Evolutionary conservation across 2,329 filamentous ascomycete genomes (phyloP).

Genomic region (Paecilomyces variotii): DNA sequence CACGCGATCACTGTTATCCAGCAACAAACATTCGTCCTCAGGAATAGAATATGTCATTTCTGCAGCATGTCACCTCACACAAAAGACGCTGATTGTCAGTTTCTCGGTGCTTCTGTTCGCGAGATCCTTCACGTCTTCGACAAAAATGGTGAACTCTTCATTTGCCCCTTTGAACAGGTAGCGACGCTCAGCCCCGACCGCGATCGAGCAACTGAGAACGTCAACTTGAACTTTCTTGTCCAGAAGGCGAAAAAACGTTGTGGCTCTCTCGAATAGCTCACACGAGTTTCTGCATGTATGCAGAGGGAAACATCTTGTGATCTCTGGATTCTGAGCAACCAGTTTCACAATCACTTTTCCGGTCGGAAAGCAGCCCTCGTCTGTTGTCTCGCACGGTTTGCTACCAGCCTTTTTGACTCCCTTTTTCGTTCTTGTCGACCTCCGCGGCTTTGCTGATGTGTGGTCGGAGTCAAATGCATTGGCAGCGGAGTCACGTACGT

Average conservation of each 20-base stretch:
- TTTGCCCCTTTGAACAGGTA: conserved; percentile 13
- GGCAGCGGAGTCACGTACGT: too few relatives aligned
- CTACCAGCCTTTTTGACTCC: too few relatives aligned
- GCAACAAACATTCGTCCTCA: too few relatives aligned
- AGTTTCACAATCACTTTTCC: conserved; percentile 11
- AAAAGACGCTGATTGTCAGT: conserved; percentile 7
- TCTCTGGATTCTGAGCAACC: conserved; percentile 5
- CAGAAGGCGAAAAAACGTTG: conserved; percentile 11
- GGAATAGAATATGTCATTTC: background rate
- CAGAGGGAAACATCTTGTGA: conserved; percentile 11
- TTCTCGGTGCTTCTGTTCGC: background rate
- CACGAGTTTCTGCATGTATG: conserved; percentile 7
- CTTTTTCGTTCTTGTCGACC: too few relatives aligned
- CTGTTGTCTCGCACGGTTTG: too few relatives aligned
- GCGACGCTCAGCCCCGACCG: conserved; percentile 5
- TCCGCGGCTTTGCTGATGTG: too few relatives aligned
- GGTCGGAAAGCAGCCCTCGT: too few relatives aligned
- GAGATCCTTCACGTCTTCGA: conserved; percentile 7
- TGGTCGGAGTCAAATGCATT: too few relatives aligned
- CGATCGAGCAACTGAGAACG: conserved; percentile 4
- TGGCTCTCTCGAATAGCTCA: conserved; percentile 14
- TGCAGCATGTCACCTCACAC: background rate
- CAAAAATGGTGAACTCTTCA: conserved; percentile 14
- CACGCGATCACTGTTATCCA: too few relatives aligned
- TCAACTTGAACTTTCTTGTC: conserved; percentile 5